Base-by-base conservation (phyloP, 805 yeast genomes). In the Candida wancherniae region DNA sequence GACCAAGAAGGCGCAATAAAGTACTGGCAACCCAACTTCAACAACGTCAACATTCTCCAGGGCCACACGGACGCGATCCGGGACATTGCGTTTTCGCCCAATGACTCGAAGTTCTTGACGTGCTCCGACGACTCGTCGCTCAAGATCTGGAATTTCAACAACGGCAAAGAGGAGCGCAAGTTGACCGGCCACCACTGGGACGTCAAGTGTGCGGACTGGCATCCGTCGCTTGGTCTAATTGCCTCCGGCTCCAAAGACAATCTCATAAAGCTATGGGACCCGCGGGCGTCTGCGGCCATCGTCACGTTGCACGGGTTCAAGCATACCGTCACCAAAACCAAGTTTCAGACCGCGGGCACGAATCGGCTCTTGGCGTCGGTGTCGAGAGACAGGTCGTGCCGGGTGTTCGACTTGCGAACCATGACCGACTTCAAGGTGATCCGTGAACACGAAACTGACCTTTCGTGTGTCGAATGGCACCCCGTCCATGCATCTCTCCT, bases 121-220 rank as follows among this genome's bases (percentile, higher is more conserved):
- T 84, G 94, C 44, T 83, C 94, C 12, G 99, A 92, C 59, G 99
- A 92, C 57, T 82, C 86, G 30, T 72, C 81, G 5, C 64, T 90
- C 39, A 94, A 92, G 53, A 80, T 92, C 22, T 92, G 97, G 97
- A 85, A 88, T 58, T 92, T 92, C 60, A 81, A 84, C 51, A 84
- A 82, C 50, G 92, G 92, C 21, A 65, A 72, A 36, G 92, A 85
- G 45, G 99, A 92, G 52, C 62, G 84, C 28, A 68, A 75, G 0
- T 65, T 92, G 33, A 71, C 77, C 15, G 97, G 97, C 2, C 99
- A 92, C 59, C 95, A 94, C 55, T 92, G 99, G 99, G 99, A 92
- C 58, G 97, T 92, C 14, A 92, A 92, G 53, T 77, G 88, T 33
- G 84, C 94, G 32, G 97, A 92, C 57, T 92, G 99, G 99, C 99